These are phyloP conservation scores for Myrica gale DNA, from an alignment of 306 rosid species.

Conservation along the genomic window DNA sequence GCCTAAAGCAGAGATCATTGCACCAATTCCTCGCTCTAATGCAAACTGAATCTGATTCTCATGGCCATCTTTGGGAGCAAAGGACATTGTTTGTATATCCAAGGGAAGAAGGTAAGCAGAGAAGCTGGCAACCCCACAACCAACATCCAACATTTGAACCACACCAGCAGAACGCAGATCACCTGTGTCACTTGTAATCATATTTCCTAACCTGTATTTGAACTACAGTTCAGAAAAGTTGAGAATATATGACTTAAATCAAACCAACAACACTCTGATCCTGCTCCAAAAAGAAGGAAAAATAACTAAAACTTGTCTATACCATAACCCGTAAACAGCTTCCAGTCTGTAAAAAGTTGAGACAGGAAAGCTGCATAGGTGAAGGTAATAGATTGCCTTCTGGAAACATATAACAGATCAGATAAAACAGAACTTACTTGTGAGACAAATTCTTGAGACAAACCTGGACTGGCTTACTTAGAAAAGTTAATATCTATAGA, in stretches of 20 bases:
- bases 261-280: background rate
- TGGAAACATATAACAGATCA: background rate
- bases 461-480: background rate
- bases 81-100: conserved; percentile 85
- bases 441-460: background rate
- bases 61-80: conserved; percentile 96
- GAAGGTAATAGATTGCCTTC: too few species aligned
- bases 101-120: conserved; percentile 85
- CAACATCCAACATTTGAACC: conserved; percentile 81
- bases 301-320: background rate
- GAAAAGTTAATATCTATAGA: background rate
- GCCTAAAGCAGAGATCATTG: conserved; percentile 85
- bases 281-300: background rate
- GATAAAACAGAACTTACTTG: background rate
- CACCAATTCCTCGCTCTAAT: conserved; percentile 84
- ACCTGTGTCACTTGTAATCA: conserved; percentile 74
- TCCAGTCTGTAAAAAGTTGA: background rate
- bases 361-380: background rate
- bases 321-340: background rate
- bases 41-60: conserved; percentile 98
- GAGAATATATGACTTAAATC: conserved; percentile 9
- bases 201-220: conserved; percentile 71
- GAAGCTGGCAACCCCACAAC: conserved; percentile 98
- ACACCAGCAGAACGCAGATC: conserved; percentile 76
- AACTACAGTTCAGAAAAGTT: conserved; percentile 14